Evolutionary conservation across 1,284 basidiomycete genomes (phyloP), one percentile per base, ranked within the genome.

Genomic region (Heterobasidion occidentale): DNA sequence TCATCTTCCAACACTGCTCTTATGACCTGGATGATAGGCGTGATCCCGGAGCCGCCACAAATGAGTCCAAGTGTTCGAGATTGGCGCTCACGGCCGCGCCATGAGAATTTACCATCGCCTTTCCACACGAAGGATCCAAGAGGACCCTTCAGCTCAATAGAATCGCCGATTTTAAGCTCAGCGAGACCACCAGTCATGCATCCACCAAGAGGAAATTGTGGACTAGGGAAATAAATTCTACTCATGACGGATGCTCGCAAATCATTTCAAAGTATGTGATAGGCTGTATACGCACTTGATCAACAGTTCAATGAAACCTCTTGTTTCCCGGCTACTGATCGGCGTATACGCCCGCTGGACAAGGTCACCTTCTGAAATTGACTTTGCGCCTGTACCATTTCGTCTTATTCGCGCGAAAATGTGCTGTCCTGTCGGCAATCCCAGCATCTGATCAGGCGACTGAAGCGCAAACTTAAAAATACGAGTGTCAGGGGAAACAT

Each of bases 351-450:
- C 14, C 9, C 48, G 17, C 33, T 50, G 48, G 19, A 50, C 48
- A 7, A 19, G 15, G 8, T 50, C 19, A 9, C 15, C 33, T 27
- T 2, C 33, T 15, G 17, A n/a, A 8, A 35, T 27, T 4, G 17
- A 19, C 48, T 19, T 50, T 8, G 1, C 17, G 4, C 42, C 42
- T 45, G 5, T 45, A 5, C 12, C 7, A 14, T 17, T 45, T 17
- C 42, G 42, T 19, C 48, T 50, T 50, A 80, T 74, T 9, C 82
- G 74, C 3, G 79, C 71, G 59, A 78, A 84, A 52, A 86, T 77
- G 60, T 88, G 86, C 59, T 87, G 82, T 1, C 85, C 86, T 7
- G 76, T 73, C 0, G 82, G 81, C 9, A 88, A 67, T n/a, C 85
- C 85, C 1, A 87, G 71, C 19, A 66, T 64, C 58, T 80, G 79